A percentile compares a stretch with the other conserved stretches of the same genome.
phyloP scores from a whole-genome alignment of 352 stramenopile species.

The Phytophthora citrophthora region DNA sequence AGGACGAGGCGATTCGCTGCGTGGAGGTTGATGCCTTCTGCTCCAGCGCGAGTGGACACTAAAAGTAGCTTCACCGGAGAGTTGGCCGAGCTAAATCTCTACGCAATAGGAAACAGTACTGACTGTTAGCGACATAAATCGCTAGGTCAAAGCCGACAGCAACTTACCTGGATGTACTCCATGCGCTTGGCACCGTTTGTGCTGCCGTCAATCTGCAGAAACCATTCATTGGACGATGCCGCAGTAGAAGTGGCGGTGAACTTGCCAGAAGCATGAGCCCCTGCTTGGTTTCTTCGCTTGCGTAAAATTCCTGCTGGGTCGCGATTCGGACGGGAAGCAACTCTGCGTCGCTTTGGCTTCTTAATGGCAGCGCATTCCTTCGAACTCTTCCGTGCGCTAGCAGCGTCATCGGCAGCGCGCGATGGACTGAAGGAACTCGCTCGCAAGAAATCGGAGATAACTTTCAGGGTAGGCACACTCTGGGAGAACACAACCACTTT shows the following conservation, averaged over 20 bases:
- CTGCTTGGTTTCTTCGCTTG: constrained; percentile 42
- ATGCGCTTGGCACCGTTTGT: constrained; percentile 80
- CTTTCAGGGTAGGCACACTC: constrained; percentile 84
- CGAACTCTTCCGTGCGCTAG: constrained; percentile 23
- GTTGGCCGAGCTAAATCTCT: constrained; percentile 67
- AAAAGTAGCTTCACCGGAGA: constrained; percentile 75
- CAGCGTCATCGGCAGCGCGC: constrained; percentile 25
- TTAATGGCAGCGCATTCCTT: constrained; percentile 16
- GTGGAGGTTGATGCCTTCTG: constrained; percentile 90
- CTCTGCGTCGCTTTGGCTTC: constrained; percentile 43
- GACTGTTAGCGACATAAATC: not conserved
- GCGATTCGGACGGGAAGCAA: constrained; percentile 41
- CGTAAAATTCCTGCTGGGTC: constrained; percentile 67
- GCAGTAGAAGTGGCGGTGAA: not conserved
- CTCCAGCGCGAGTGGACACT: constrained; percentile 82
- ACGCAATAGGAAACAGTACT: constrained; percentile 6
- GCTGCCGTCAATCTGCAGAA: constrained; percentile 83
- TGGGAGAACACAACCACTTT: constrained; percentile 92
- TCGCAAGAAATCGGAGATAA: constrained; percentile 76
- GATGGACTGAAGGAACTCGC: constrained; percentile 61
- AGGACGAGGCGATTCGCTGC: constrained; percentile 91
- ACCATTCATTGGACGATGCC: constrained; percentile 59
- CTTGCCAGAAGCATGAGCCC: constrained; percentile 15
- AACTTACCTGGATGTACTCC: constrained; percentile 81
- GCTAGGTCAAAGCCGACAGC: too few relatives aligned